phyloP scores from a whole-genome alignment of 305 asterid genomes.

The Ajuga reptans region DNA sequence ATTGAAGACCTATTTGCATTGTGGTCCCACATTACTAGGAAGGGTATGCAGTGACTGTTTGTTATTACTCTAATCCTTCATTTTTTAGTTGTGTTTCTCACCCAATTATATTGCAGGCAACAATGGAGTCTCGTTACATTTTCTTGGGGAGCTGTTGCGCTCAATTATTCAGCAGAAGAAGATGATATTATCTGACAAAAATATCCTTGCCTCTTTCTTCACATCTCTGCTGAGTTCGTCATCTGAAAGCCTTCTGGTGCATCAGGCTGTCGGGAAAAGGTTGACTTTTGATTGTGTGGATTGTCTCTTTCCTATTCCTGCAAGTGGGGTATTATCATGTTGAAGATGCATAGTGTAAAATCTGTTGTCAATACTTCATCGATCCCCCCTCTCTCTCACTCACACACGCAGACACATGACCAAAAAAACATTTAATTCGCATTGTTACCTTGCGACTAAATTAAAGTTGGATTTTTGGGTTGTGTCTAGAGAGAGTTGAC shows the following conservation, averaged over 20 bases:
- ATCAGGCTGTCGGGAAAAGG: slow-evolving; percentile 55
- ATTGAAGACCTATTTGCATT: slow-evolving; percentile 46
- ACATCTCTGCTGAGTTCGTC: slow-evolving; percentile 60
- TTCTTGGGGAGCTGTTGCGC: slow-evolving; percentile 63
- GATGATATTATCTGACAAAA: slow-evolving; percentile 63
- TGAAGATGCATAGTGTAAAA: slow-evolving; percentile 7
- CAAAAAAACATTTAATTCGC: not conserved
- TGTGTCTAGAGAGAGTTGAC: not conserved
- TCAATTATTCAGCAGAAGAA: slow-evolving; percentile 62
- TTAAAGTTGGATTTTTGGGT: not conserved
- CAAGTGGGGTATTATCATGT: slow-evolving; percentile 2
- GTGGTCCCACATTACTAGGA: slow-evolving; percentile 41
- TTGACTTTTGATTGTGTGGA: slow-evolving; percentile 19
- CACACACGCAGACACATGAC: no score
- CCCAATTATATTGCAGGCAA: slow-evolving; percentile 43
- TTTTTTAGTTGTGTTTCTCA: slow-evolving; percentile 20
- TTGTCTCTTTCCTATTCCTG: slow-evolving; percentile 4
- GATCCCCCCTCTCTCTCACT: not conserved
- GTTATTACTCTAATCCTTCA: not conserved
- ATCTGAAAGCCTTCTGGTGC: slow-evolving; percentile 52
- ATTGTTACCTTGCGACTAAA: not conserved
- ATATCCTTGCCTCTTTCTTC: slow-evolving; percentile 54
- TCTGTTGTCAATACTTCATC: not conserved
- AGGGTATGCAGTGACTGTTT: slow-evolving; percentile 36
- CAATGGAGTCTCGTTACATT: slow-evolving; percentile 33